Percentiles rank a stretch among this genome's conserved stretches.
These are phyloP conservation scores for Monosporascus ibericus DNA, from an alignment of 2,329 filamentous ascomycete species.

Conservation along the genomic window DNA sequence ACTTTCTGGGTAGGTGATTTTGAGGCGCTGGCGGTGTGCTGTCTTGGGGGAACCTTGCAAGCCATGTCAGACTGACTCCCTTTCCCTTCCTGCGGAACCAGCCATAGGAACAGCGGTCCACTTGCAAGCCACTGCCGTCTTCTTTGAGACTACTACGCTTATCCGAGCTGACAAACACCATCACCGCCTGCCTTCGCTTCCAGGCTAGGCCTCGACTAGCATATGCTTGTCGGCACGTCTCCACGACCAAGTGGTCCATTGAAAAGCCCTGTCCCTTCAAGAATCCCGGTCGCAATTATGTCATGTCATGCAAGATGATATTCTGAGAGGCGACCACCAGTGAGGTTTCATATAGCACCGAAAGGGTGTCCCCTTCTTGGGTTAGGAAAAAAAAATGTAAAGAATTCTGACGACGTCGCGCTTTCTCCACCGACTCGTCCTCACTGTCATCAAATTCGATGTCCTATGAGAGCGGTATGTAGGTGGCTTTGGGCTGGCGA, in stretches of 20 bases:
- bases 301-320: conserved; percentile 40
- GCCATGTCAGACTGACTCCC: conserved; percentile 12
- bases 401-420: conserved; percentile 12
- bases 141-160: conserved; percentile 1
- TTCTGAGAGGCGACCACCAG: conserved; percentile 27
- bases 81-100: conserved; percentile 2
- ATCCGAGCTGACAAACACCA: conserved; percentile 11
- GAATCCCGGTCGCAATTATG: conserved; percentile 34
- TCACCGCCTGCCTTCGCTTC: background rate
- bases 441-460: conserved; percentile 10
- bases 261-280: conserved; percentile 10
- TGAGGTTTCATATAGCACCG: conserved; percentile 26
- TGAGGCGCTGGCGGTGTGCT: too few species aligned
- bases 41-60: conserved; percentile 5
- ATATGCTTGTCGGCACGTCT: background rate
- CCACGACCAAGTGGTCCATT: conserved; percentile 7
- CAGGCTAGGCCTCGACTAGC: background rate
- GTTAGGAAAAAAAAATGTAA: background rate
- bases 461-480: conserved; percentile 14
- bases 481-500: conserved; percentile 9
- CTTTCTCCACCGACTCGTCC: conserved; percentile 17
- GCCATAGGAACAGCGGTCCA: conserved; percentile 8
- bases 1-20: conserved; percentile 13
- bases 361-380: conserved; percentile 1
- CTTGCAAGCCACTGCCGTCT: conserved; percentile 1